Percentiles rank a stretch among this genome's conserved stretches.
Conservation (phyloP, 257 asterid species). For the Solanum medicagineum region DNA sequence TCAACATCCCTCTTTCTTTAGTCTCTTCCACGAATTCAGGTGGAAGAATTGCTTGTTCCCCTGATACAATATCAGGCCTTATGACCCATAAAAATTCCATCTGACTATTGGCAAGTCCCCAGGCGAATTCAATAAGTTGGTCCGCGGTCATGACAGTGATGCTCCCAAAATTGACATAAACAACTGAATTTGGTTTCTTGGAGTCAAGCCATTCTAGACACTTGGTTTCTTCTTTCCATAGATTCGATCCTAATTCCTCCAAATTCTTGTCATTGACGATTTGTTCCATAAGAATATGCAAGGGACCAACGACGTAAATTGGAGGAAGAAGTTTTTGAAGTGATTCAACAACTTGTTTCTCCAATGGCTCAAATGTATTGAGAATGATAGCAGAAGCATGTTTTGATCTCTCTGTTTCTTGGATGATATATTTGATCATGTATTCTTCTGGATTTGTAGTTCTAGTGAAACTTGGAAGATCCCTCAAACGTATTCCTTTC, state of each 20-base stretch:
- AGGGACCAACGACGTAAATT: neutral
- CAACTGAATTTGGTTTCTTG: constrained; percentile 19
- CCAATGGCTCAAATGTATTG: neutral
- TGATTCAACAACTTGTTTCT: neutral
- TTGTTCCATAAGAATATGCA: neutral
- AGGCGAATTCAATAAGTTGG: constrained; percentile 41
- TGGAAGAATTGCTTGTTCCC: constrained; percentile 11
- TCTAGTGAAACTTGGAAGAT: constrained; percentile 1
- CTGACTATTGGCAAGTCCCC: constrained; percentile 43
- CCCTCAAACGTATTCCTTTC: constrained; percentile 4
- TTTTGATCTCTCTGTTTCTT: neutral
- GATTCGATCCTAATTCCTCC: constrained; percentile 22
- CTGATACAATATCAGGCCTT: constrained; percentile 41
- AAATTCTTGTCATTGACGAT: neutral
- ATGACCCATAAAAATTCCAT: constrained; percentile 37
- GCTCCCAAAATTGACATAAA: constrained; percentile 41
- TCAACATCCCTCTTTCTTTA: constrained; percentile 20
- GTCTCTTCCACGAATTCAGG: constrained; percentile 20
- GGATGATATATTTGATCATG: neutral
- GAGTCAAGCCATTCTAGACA: constrained; percentile 48
- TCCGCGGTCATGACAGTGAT: constrained; percentile 23
- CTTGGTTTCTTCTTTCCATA: constrained; percentile 37
- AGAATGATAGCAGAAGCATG: neutral
- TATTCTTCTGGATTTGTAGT: constrained; percentile 1
- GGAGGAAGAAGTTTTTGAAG: neutral